Evolutionary conservation across 257 asterid genomes (phyloP), one percentile per base, ranked within the genome.

Genomic region (Buddleja alternifolia): DNA sequence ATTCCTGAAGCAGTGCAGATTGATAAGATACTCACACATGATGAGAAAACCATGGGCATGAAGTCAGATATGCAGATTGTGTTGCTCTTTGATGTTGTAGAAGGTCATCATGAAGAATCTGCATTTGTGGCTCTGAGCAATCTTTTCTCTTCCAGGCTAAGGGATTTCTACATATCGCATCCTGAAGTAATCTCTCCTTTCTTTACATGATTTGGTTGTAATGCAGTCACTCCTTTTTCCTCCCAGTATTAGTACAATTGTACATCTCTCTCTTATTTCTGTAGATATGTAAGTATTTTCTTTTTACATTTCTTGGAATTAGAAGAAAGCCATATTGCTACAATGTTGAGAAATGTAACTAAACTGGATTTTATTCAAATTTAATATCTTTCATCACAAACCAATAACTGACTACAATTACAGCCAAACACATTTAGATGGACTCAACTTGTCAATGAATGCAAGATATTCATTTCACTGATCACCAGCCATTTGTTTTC

Each of bases 1-100:
- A 78, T 90, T 48, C 97, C 97, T 58, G 98, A 90, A 85, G 96
- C 86, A 55, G 72, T 92, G 67, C 84, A 84, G 81, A 77, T 90
- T 32, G 88, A 88, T 39, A 90, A 85, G 87, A 70, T 83, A 77
- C 97, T 86, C 72, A 58, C 76, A 66, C 96, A 77, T 62, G 95
- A 92, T 69, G 82, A 52, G 57, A 72, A 72, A 81, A 84, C 90
- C 60, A 77, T 80, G 81, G 86, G 96, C 86, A 82, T 92, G 91
- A 86, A 82, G 70, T 79, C 91, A 20, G 87, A 82, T 32, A 37
- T 86, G 79, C 77, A 83, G 80, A 72, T 92, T 10, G 68, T 58
- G 16, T 70, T 90, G 82, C 78, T 73, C 37, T 75, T 77, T 61
- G 90, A 92, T 75, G 78, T 78, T 78, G 88, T 92, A 42, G 86